Percentiles rank a stretch among this genome's conserved stretches.
Evolutionary conservation across 208 protist species (phyloP).

Genomic region (Phytomonas serpens): DNA sequence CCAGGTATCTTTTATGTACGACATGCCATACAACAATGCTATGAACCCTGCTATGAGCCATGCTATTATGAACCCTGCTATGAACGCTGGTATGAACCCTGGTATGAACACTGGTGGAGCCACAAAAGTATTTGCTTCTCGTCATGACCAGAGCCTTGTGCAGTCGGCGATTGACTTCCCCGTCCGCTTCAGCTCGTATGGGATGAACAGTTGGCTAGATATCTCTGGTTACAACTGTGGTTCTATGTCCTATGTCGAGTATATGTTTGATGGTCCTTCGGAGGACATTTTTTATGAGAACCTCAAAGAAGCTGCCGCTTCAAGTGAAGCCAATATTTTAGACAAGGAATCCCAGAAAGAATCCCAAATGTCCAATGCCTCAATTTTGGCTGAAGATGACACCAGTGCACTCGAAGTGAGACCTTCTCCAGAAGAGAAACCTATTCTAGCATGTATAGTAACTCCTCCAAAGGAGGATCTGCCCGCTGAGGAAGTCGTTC

Average conservation of each 20-base stretch:
- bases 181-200: constrained; percentile 41
- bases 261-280: not conserved
- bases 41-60: not conserved
- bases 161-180: constrained; percentile 37
- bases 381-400: not conserved
- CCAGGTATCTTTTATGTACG: not conserved
- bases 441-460: not conserved
- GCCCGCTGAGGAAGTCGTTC: not conserved
- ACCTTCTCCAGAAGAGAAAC: not conserved
- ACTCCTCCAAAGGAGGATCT: not conserved
- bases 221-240: constrained; percentile 17
- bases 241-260: constrained; percentile 12
- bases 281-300: not conserved
- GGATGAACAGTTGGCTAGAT: constrained; percentile 22
- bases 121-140: constrained; percentile 67
- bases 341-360: not conserved
- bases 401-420: not conserved
- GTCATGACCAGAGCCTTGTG: constrained; percentile 39
- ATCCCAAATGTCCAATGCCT: not conserved
- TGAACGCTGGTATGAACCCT: not conserved
- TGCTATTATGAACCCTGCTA: no score
- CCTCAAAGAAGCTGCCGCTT: not conserved
- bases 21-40: not conserved
- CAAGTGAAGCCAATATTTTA: not conserved
- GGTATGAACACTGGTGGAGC: constrained; percentile 12